phyloP scores from a whole-genome alignment of 345 rosid species.

The Linum trigynum region DNA sequence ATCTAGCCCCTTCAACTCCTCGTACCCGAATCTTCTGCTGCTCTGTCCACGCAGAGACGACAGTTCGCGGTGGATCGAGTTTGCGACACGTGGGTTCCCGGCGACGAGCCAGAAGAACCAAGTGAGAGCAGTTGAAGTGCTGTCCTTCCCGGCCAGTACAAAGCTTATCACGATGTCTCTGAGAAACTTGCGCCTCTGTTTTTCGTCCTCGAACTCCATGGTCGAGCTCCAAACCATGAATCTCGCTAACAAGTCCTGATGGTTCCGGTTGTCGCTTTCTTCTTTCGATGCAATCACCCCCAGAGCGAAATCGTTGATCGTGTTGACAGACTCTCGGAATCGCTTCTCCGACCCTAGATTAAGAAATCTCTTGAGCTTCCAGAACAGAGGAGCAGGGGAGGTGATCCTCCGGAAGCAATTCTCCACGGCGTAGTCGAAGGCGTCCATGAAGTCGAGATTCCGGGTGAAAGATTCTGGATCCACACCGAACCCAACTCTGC shows the following conservation, averaged over 20 bases:
- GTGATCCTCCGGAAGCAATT: conserved; percentile 59
- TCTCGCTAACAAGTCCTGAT: conserved; percentile 18
- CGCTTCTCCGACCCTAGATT: conserved; percentile 51
- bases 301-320: no score
- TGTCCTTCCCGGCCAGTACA: conserved; percentile 20
- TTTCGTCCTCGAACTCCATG: no score
- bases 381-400: conserved; percentile 31
- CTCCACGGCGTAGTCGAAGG: conserved; percentile 56
- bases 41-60: no score
- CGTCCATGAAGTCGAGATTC: conserved; percentile 41
- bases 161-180: conserved; percentile 17
- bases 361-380: conserved; percentile 29
- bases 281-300: not conserved
- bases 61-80: no score
- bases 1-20: not conserved
- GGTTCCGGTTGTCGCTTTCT: conserved; percentile 34
- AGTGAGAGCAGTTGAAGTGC: conserved; percentile 9
- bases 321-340: no score
- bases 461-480: conserved; percentile 37
- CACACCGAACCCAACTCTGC: conserved; percentile 19
- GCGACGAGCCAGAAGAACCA: not conserved
- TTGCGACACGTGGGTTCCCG: no score
- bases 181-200: conserved; percentile 5
- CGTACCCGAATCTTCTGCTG: not conserved
- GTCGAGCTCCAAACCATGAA: no score